These are phyloP conservation scores for Mortierella hygrophila DNA, from an alignment of 192 early-diverging fungal species.

Conservation along the genomic window DNA sequence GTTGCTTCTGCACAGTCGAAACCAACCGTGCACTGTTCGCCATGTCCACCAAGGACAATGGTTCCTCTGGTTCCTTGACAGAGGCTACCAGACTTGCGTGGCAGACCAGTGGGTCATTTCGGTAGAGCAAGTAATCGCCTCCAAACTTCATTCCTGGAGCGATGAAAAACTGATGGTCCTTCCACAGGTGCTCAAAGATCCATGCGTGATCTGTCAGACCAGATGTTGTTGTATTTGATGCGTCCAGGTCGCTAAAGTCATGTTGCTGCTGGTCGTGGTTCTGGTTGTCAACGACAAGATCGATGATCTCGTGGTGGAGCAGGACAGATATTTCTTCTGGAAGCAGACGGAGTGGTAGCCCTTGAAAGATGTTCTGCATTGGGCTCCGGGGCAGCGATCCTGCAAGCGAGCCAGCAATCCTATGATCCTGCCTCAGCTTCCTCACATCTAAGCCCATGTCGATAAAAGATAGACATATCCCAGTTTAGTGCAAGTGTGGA, in stretches of 20 bases:
- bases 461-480: not conserved
- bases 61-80: slow-evolving; percentile 47
- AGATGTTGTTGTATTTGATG: not conserved
- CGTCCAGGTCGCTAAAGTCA: not conserved
- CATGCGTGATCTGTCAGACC: not conserved
- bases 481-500: not conserved
- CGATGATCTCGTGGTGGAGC: not conserved
- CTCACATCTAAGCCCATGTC: slow-evolving; percentile 54
- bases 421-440: slow-evolving; percentile 63
- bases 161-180: slow-evolving; percentile 70
- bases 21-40: slow-evolving; percentile 74
- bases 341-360: slow-evolving; percentile 77
- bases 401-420: slow-evolving; percentile 76
- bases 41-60: slow-evolving; percentile 64
- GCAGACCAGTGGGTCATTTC: slow-evolving; percentile 76
- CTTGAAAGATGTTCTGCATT: slow-evolving; percentile 82
- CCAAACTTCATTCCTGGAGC: slow-evolving; percentile 87
- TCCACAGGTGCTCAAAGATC: slow-evolving; percentile 77
- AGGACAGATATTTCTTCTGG: slow-evolving; percentile 80
- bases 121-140: slow-evolving; percentile 88
- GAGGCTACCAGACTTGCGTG: slow-evolving; percentile 77
- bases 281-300: slow-evolving; percentile 8
- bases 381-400: slow-evolving; percentile 78
- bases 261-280: slow-evolving; percentile 12
- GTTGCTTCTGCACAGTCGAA: slow-evolving; percentile 79